Base-by-base conservation (phyloP, 257 asterid species). In the Linaria vulgaris region DNA sequence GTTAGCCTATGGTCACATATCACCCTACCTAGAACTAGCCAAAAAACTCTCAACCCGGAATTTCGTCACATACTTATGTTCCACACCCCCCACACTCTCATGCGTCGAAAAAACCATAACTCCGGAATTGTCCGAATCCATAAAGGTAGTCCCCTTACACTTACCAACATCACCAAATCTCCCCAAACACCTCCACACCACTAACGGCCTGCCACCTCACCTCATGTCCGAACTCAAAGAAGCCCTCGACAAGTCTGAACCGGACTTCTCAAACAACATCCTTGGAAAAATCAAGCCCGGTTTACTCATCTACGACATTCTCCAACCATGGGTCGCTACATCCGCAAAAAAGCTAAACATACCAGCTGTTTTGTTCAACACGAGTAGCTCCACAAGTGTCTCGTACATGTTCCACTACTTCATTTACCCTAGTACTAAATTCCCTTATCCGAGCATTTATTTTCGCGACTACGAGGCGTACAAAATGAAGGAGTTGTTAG, bases 1-100 rank as follows among this genome's bases (percentile, higher is more conserved):
- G 82, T 43, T 82, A 66, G 85, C 61, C 7, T 71, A 76, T 56
- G 85, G 88, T 25, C 88, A 82, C 68, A 79, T 82, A 31, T 64
- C 79, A 4, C 88, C 88, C 9, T 81, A 74, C 61, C 58, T 82
- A 5, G 83, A 79, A 70, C 24, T 82, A 11, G 80, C 84, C 63
- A 78, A 76, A 56, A 78, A 76, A 21, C 87, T 82, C 20, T 34
- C 80, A 20, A 47, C 46, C 9, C 68, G 71, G 41, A 70, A 70
- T 24, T 79, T 76, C 75, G 20, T 16, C 60, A 67, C 74, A 0
- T 58, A 72, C 72, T 44, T 81, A 17, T 79, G 80, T 50, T 76
- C 88, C 0, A 82, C 88, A 3, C 65, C 68, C 4, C 72, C 77
- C 45, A 79, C 77, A 5, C 79, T 82, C 56, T 1, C 23, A 37